These are phyloP conservation scores for Telfairia occidentalis DNA, from an alignment of 331 rosid species.

Conservation along the genomic window DNA sequence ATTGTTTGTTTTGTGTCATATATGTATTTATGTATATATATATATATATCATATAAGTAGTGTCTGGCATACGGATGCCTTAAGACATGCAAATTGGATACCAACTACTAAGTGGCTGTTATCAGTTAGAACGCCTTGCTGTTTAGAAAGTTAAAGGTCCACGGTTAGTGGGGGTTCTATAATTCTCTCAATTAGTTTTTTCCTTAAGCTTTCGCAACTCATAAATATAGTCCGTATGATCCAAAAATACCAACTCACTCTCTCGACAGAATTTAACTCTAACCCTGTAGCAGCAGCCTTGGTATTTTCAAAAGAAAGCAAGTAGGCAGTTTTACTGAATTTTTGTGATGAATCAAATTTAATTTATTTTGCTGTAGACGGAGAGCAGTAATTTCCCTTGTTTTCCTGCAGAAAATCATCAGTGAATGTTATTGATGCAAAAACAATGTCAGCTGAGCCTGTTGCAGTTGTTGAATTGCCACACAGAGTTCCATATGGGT, in stretches of 20 bases:
- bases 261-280: neutral
- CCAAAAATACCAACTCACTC: neutral
- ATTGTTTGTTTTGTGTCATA: neutral
- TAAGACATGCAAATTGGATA: neutral
- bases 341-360: neutral
- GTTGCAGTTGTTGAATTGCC: slow-evolving; percentile 88
- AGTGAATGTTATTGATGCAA: slow-evolving; percentile 64
- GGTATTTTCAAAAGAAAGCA: neutral
- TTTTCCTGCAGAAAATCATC: slow-evolving; percentile 52
- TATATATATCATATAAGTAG: neutral
- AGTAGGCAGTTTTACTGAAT: neutral
- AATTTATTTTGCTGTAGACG: neutral
- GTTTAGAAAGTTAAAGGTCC: neutral
- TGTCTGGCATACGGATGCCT: neutral
- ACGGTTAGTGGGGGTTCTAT: neutral
- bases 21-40: neutral
- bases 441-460: slow-evolving; percentile 83
- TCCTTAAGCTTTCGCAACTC: neutral
- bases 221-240: neutral
- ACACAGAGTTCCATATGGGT: slow-evolving; percentile 81
- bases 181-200: neutral
- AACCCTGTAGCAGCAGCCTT: neutral
- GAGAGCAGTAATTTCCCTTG: neutral
- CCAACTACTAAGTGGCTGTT: neutral
- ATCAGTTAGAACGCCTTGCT: neutral